Percentiles rank a stretch among this genome's conserved stretches.
phyloP scores from a whole-genome alignment of 495 filamentous ascomycete genomes.

The Viridothelium virens region DNA sequence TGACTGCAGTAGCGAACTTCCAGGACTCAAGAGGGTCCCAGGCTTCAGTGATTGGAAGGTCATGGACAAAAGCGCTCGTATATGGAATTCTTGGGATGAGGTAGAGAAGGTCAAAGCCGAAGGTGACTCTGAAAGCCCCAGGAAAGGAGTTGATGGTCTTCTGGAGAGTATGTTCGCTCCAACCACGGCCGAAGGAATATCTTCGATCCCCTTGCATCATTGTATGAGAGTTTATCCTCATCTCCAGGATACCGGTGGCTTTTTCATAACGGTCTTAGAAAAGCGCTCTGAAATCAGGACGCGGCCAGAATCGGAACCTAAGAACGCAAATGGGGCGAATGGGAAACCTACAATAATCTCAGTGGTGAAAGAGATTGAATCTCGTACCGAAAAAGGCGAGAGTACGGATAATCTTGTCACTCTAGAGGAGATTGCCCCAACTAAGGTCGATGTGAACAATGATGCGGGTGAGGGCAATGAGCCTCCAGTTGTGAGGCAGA shows the following conservation, averaged over 20 bases:
- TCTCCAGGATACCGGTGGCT: constrained; percentile 89
- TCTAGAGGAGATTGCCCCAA: constrained; percentile 39
- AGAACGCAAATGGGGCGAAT: constrained; percentile 44
- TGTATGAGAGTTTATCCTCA: constrained; percentile 94
- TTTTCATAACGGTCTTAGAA: constrained; percentile 92
- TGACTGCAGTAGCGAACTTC: constrained; percentile 69
- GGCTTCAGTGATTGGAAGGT: constrained; percentile 77
- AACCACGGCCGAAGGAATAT: constrained; percentile 33
- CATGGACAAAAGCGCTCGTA: constrained; percentile 69
- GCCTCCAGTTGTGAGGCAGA: constrained; percentile 23
- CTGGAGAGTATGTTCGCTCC: constrained; percentile 79
- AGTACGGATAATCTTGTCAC: constrained; percentile 37
- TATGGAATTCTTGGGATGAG: constrained; percentile 71
- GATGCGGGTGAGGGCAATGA: constrained; percentile 39
- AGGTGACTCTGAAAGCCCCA: constrained; percentile 44
- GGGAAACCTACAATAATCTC: constrained; percentile 46
- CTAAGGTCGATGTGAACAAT: constrained; percentile 22
- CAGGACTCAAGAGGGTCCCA: constrained; percentile 61
- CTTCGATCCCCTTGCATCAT: constrained; percentile 65
- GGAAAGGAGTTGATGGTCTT: constrained; percentile 46
- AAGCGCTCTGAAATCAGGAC: constrained; percentile 83
- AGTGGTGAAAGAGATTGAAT: constrained; percentile 48
- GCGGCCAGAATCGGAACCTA: constrained; percentile 61
- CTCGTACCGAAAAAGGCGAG: constrained; percentile 24
- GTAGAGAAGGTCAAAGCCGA: constrained; percentile 53